Conservation (phyloP, 495 filamentous ascomycete species). For the Annulohypoxylon moriforme region DNA sequence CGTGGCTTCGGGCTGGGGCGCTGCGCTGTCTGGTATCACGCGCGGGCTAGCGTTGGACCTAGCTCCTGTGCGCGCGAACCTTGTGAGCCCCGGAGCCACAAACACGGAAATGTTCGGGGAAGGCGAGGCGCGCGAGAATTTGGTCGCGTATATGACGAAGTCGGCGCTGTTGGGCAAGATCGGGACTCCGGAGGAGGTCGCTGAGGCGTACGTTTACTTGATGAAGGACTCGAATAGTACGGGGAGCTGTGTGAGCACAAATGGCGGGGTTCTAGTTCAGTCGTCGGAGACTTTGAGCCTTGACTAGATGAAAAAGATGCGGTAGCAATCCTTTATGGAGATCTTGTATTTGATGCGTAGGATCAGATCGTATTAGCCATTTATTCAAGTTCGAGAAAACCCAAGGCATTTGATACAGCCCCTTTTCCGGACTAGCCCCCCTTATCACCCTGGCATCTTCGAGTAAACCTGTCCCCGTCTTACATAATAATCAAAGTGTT, state of each 20-base stretch:
- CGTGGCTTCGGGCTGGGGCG: slow-evolving; percentile 48
- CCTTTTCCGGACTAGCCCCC: too few species aligned
- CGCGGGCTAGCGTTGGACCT: slow-evolving; percentile 65
- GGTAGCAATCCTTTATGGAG: too few species aligned
- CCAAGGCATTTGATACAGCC: too few species aligned
- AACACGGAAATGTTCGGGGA: slow-evolving; percentile 59
- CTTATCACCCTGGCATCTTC: too few species aligned
- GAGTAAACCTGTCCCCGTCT: too few species aligned
- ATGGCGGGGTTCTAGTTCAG: slow-evolving; percentile 24
- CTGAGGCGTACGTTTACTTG: slow-evolving; percentile 67
- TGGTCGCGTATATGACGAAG: slow-evolving; percentile 45
- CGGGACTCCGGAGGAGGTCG: slow-evolving; percentile 64
- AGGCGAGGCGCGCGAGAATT: slow-evolving; percentile 41
- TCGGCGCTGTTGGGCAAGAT: slow-evolving; percentile 54
- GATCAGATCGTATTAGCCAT: too few species aligned
- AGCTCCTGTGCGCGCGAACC: slow-evolving; percentile 66
- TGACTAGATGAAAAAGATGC: neutral
- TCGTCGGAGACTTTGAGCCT: neutral
- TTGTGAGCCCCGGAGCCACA: slow-evolving; percentile 61
- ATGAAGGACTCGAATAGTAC: slow-evolving; percentile 68
- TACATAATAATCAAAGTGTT: too few species aligned
- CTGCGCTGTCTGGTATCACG: slow-evolving; percentile 52
- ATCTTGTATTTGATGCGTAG: too few species aligned
- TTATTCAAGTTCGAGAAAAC: too few species aligned
- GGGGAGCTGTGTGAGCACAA: slow-evolving; percentile 47